Evolutionary conservation across 495 filamentous ascomycete genomes (phyloP).

Genomic region (Hyphodiscus hymeniophilus): DNA sequence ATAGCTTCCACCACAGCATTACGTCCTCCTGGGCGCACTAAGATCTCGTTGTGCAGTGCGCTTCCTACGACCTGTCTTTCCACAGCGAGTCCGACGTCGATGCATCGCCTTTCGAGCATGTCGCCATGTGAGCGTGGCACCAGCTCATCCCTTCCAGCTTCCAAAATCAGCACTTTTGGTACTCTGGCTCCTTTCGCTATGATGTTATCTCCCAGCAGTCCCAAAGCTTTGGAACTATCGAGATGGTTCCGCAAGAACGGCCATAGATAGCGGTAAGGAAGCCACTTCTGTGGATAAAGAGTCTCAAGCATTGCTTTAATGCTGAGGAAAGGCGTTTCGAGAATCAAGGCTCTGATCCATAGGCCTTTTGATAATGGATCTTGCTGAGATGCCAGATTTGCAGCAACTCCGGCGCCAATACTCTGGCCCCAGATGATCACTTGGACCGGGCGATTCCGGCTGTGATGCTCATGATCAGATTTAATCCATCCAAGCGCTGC

Average conservation of each 20-base stretch:
- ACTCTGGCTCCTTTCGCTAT: background rate
- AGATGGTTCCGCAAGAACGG: constrained; percentile 9
- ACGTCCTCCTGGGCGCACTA: constrained; percentile 10
- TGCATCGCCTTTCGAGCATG: constrained; percentile 11
- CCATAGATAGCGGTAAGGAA: constrained; percentile 57
- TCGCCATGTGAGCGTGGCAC: constrained; percentile 15
- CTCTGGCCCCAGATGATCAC: constrained; percentile 76
- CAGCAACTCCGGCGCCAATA: constrained; percentile 57
- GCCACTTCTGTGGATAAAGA: constrained; percentile 75
- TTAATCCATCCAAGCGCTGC: constrained; percentile 39
- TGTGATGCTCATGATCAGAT: background rate
- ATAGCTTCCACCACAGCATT: constrained; percentile 10
- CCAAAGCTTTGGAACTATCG: constrained; percentile 3
- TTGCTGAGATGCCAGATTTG: constrained; percentile 33
- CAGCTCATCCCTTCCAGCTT: constrained; percentile 20
- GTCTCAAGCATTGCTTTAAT: constrained; percentile 64
- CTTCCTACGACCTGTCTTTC: constrained; percentile 5
- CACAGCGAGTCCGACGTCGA: constrained; percentile 10
- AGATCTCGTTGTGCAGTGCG: constrained; percentile 16
- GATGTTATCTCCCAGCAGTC: background rate
- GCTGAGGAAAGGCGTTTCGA: constrained; percentile 72
- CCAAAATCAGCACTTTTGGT: constrained; percentile 11
- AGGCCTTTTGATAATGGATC: constrained; percentile 14
- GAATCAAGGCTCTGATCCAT: constrained; percentile 44
- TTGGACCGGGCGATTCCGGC: constrained; percentile 23